These are phyloP conservation scores for Ustilago nuda DNA, from an alignment of 1,284 basidiomycete genomes.

Conservation along the genomic window DNA sequence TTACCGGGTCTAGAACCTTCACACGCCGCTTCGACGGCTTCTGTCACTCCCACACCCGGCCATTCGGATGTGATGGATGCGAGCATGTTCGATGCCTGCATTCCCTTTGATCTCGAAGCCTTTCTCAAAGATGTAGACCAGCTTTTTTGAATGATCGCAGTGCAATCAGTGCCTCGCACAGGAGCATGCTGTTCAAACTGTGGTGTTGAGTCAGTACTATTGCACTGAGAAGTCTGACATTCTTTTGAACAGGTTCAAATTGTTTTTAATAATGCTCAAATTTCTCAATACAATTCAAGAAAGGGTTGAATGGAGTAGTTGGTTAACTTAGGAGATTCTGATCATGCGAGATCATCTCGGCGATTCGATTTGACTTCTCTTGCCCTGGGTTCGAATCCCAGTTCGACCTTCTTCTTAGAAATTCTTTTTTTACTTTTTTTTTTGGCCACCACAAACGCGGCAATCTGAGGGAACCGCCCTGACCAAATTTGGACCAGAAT, in stretches of 20 bases:
- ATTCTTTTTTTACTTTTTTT: slow-evolving; percentile 1
- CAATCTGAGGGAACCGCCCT: neutral
- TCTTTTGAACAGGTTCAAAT: neutral
- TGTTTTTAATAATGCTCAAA: neutral
- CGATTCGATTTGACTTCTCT: slow-evolving; percentile 37
- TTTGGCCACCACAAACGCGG: neutral
- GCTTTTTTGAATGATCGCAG: slow-evolving; percentile 17
- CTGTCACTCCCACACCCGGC: slow-evolving; percentile 1
- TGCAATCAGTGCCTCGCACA: neutral
- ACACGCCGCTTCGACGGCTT: neutral
- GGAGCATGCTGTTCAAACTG: neutral
- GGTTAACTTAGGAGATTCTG: slow-evolving; percentile 54
- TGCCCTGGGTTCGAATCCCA: slow-evolving; percentile 58
- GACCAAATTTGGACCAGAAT: slow-evolving; percentile 18
- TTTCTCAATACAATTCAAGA: neutral
- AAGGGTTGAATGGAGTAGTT: slow-evolving; percentile 47
- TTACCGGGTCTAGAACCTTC: neutral
- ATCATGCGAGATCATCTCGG: slow-evolving; percentile 9
- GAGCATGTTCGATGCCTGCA: slow-evolving; percentile 15
- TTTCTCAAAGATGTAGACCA: slow-evolving; percentile 42
- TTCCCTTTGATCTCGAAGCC: slow-evolving; percentile 36
- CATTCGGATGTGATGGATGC: slow-evolving; percentile 2
- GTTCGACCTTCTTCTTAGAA: slow-evolving; percentile 17
- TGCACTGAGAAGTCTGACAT: too few species aligned
- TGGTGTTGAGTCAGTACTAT: neutral